Evolutionary conservation across 768 basidiomycete genomes (phyloP).

Genomic region (Pisolithus tinctorius): DNA sequence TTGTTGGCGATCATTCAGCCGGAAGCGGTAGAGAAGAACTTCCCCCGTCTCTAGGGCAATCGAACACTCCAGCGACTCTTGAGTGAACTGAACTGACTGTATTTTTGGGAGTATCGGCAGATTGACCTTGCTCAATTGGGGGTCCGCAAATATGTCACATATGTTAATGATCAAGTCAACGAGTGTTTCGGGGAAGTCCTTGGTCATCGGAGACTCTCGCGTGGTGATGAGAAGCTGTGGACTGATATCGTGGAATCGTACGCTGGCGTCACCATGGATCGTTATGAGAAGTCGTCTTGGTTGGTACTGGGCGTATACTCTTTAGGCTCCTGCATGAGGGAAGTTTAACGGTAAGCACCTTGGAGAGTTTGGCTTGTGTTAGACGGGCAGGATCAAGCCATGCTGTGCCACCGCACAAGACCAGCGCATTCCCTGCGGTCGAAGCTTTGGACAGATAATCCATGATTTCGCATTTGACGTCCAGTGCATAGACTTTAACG

Average conservation of each 20-base stretch:
- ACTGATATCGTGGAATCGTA: constrained; percentile 73
- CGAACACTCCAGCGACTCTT: constrained; percentile 51
- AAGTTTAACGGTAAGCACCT: constrained; percentile 32
- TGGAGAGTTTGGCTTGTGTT: constrained; percentile 48
- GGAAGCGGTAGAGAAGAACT: constrained; percentile 44
- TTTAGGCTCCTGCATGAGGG: not conserved
- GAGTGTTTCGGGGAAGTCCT: constrained; percentile 61
- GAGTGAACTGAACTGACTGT: constrained; percentile 41
- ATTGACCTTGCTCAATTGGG: constrained; percentile 26
- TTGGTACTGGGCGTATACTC: constrained; percentile 39
- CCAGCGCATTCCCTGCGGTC: constrained; percentile 22
- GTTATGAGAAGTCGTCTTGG: constrained; percentile 61
- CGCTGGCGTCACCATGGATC: constrained; percentile 51
- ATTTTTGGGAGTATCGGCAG: constrained; percentile 31
- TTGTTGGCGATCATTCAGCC: constrained; percentile 12
- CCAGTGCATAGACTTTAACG: constrained; percentile 38
- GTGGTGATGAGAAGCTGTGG: constrained; percentile 51
- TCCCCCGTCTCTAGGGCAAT: constrained; percentile 52
- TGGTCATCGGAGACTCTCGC: constrained; percentile 42
- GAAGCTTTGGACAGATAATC: constrained; percentile 30
- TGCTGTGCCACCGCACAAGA: constrained; percentile 47
- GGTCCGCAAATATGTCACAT: constrained; percentile 40
- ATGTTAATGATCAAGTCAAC: constrained; percentile 58
- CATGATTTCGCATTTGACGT: constrained; percentile 42
- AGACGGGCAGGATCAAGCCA: constrained; percentile 46